These are phyloP conservation scores for Hymenoscyphus albidus DNA, from an alignment of 2,329 filamentous ascomycete species.

Conservation along the genomic window DNA sequence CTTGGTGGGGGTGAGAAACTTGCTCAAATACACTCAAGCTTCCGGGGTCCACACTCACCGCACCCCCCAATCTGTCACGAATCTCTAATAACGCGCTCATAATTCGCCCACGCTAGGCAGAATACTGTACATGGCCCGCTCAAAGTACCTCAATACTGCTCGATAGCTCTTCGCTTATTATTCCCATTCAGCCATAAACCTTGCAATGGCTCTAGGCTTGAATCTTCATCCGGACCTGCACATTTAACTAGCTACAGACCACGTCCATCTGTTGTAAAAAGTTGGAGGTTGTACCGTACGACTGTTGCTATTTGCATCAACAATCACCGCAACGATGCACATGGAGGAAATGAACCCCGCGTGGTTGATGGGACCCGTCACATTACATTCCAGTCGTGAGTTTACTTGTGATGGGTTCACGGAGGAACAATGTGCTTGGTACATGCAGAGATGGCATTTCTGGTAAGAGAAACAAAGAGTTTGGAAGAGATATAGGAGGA, in stretches of 20 bases:
- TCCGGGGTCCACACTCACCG: background rate
- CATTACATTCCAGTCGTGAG: conserved; percentile 39
- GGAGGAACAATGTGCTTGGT: background rate
- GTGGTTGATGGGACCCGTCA: conserved; percentile 42
- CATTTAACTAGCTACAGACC: background rate
- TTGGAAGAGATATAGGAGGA: background rate
- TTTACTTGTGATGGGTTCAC: conserved; percentile 23
- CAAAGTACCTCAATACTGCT: no score
- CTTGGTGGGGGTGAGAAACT: background rate
- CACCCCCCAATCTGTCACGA: background rate
- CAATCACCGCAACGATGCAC: background rate
- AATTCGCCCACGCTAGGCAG: no score
- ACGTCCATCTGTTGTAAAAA: no score
- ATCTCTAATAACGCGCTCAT: no score
- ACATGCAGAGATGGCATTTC: background rate
- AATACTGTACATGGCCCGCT: no score
- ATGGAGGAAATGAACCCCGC: conserved; percentile 15
- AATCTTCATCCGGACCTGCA: background rate
- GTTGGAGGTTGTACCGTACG: no score
- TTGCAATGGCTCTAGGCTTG: background rate
- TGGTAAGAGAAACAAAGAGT: background rate
- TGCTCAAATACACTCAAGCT: conserved; percentile 18
- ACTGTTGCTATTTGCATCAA: background rate
- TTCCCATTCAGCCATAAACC: background rate
- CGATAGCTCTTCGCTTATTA: background rate